Evolutionary conservation across 345 rosid genomes (phyloP).

Genomic region (Angophora floribunda): DNA sequence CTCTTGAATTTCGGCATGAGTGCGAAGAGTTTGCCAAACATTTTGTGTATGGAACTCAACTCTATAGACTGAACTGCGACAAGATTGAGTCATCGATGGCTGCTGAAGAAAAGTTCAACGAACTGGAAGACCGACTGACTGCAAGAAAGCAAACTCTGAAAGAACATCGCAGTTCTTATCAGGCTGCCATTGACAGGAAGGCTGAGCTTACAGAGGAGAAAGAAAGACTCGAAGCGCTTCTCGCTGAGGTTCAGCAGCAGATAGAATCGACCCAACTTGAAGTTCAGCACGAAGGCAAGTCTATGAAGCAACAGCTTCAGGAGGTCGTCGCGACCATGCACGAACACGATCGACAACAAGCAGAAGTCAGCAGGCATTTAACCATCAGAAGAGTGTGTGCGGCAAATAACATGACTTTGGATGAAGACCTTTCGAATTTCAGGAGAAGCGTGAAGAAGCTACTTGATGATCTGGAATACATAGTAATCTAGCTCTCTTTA

Average conservation of each 20-base stretch:
- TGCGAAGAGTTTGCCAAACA: neutral
- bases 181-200: neutral
- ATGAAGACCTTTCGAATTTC: neutral
- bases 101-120: neutral
- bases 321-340: neutral
- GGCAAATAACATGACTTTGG: neutral
- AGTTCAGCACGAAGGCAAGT: neutral
- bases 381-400: neutral
- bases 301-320: neutral
- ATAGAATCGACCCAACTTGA: neutral
- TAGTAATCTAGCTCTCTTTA: neutral
- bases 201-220: neutral
- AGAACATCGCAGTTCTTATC: neutral
- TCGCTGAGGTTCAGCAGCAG: neutral
- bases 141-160: neutral
- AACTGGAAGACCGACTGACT: neutral
- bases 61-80: neutral
- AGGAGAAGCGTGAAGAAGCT: neutral
- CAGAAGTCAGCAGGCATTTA: neutral
- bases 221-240: neutral
- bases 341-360: neutral
- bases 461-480: neutral
- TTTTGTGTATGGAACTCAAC: neutral
- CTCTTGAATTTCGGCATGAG: neutral
- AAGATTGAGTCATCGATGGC: neutral